Conservation (phyloP, 1,284 basidiomycete species). For the Schizopora paradoxa region DNA sequence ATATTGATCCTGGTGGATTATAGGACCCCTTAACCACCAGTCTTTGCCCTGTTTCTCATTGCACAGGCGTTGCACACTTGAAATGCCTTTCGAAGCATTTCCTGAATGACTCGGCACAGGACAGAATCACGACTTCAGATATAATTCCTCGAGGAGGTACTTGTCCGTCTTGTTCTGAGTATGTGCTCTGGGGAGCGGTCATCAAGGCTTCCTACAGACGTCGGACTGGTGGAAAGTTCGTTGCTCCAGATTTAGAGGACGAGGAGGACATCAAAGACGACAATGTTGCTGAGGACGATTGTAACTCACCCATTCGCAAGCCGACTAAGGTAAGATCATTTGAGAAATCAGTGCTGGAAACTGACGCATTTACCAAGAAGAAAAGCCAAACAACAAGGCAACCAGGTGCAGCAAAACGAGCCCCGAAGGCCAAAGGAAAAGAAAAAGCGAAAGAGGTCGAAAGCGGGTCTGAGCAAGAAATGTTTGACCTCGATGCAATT, state of each 20-base stretch:
- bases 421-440: constrained; percentile 5
- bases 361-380: neutral
- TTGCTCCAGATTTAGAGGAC: constrained; percentile 23
- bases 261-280: constrained; percentile 27
- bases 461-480: constrained; percentile 23
- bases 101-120: constrained; percentile 29
- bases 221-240: constrained; percentile 30
- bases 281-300: neutral
- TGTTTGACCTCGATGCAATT: constrained; percentile 2
- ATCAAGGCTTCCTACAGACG: constrained; percentile 66
- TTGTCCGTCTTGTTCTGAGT: constrained; percentile 51
- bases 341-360: neutral
- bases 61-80: constrained; percentile 59
- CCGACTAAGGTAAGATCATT: too few relatives aligned
- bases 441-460: constrained; percentile 10
- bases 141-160: constrained; percentile 60
- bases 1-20: constrained; percentile 7
- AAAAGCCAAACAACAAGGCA: neutral
- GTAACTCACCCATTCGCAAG: too few relatives aligned
- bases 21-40: constrained; percentile 54
- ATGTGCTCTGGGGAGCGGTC: constrained; percentile 69
- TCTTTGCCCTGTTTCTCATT: constrained; percentile 46
- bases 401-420: neutral
- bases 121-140: constrained; percentile 24
- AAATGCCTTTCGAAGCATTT: constrained; percentile 63